Evolutionary conservation across 177 flowering plant species (phyloP).

Genomic region (Vitis hybrid): DNA sequence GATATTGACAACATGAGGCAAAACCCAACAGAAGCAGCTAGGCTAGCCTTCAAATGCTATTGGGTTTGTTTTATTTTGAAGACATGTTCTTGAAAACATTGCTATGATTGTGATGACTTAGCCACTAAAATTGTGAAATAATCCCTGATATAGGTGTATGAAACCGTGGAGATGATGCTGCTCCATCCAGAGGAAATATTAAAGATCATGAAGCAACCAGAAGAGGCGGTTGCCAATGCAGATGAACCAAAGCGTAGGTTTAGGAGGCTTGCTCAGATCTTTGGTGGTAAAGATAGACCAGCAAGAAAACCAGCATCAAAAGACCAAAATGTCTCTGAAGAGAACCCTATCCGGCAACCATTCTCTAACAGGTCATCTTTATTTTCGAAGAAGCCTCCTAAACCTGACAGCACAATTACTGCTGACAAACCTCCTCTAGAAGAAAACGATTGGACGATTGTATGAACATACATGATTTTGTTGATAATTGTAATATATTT

Average conservation of each 20-base stretch:
- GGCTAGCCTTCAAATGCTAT: no score
- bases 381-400: conserved; percentile 60
- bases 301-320: conserved; percentile 29
- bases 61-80: no score
- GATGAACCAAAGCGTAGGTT: conserved; percentile 61
- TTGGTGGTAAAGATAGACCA: conserved; percentile 51
- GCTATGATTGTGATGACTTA: no score
- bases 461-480: conserved; percentile 24
- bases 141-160: conserved; percentile 61
- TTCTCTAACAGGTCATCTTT: conserved; percentile 54
- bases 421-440: conserved; percentile 30
- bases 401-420: conserved; percentile 26
- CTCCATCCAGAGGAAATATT: conserved; percentile 63
- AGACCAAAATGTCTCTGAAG: conserved; percentile 31
- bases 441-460: conserved; percentile 58
- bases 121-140: not conserved
- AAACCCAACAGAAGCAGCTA: no score
- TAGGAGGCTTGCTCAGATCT: conserved; percentile 54
- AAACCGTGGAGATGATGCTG: conserved; percentile 73
- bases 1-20: no score
- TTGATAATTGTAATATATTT: not conserved
- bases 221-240: conserved; percentile 31
- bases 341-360: conserved; percentile 26
- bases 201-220: conserved; percentile 51
- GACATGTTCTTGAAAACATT: no score